These are phyloP conservation scores for Penicillium ochrochloron DNA, from an alignment of 495 filamentous ascomycete genomes.

Conservation along the genomic window DNA sequence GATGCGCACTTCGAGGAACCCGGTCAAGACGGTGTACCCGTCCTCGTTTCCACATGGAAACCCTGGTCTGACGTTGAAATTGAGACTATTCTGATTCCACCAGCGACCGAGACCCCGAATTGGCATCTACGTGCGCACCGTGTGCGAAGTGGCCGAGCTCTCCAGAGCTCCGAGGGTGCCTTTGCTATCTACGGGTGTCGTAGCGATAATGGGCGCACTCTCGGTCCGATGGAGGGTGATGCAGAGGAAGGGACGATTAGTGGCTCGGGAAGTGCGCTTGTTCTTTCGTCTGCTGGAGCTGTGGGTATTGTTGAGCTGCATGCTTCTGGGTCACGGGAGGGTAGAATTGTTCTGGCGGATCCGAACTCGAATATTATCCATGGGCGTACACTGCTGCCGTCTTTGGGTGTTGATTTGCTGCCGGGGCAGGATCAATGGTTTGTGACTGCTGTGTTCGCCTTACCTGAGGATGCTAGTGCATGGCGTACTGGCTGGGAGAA, in stretches of 20 bases:
- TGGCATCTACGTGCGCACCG: slow-evolving; percentile 72
- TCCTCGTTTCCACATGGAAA: slow-evolving; percentile 69
- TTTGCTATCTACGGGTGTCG: slow-evolving; percentile 72
- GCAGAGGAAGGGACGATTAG: slow-evolving; percentile 61
- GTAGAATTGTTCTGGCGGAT: slow-evolving; percentile 70
- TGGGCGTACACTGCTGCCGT: slow-evolving; percentile 71
- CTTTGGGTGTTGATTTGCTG: slow-evolving; percentile 48
- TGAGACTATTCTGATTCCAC: slow-evolving; percentile 66
- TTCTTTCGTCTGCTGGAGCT: slow-evolving; percentile 65
- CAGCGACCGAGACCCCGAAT: slow-evolving; percentile 54
- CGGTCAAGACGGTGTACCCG: slow-evolving; percentile 50
- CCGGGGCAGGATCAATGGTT: slow-evolving; percentile 49
- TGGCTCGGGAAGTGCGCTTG: slow-evolving; percentile 59
- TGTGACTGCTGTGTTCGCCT: slow-evolving; percentile 55
- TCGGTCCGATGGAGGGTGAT: slow-evolving; percentile 54
- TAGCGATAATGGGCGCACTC: slow-evolving; percentile 59
- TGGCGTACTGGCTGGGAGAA: slow-evolving; percentile 17
- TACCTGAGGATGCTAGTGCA: slow-evolving; percentile 32
- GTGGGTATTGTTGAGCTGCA: slow-evolving; percentile 71
- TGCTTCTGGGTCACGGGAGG: slow-evolving; percentile 44
- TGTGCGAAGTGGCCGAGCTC: slow-evolving; percentile 58
- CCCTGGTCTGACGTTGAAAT: slow-evolving; percentile 69
- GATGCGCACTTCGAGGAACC: slow-evolving; percentile 60
- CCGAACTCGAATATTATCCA: slow-evolving; percentile 78
- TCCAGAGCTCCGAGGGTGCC: slow-evolving; percentile 70